Base-by-base conservation (phyloP, 768 basidiomycete species). In the Podaxis mareebaensis region DNA sequence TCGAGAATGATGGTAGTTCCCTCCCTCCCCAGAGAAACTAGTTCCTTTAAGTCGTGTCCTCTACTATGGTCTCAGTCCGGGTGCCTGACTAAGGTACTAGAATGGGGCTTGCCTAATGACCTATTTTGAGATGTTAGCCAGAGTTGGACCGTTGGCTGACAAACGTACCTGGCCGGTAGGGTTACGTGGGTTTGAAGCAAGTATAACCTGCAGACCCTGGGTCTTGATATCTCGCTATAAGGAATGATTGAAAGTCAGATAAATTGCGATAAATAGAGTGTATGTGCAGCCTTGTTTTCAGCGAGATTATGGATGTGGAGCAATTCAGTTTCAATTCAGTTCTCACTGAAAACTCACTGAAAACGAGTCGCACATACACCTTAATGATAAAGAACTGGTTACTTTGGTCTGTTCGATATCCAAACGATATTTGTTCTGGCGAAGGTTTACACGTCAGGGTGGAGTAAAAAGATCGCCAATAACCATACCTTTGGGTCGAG, bases 151-250 rank as follows among this genome's bases (percentile, higher is more conserved):
- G 33, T 36, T 5, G 17, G 22, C 12, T 17, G 39, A 46, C 26
- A 17, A 24, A 63, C 67, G 84, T 59, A 89, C 86, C 73, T 96
- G 95, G n/a, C 96, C 95, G 1, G 96, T 97, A 3, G 96, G 95
- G 72, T 97, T 98, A 59, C 95, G 87, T n/a, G 96, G 96, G 76
- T 97, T 98, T 24, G 92, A 95, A 0, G 93, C 91, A 49, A 96
- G 79, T 61, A 96, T 83, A 55, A 96, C 93, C 11, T 89, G 85
- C 20, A 96, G 79, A 13, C 94, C 93, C 75, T 95, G 93, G 1
- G 83, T 90, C 46, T 78, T 81, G 61, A 96, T 93, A 67, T 96
- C 93, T 78, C 81, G 89, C 86, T 91, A 40, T 48, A 22, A 10
- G 17, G 28, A 8, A n/a, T 33, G 38, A 36, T 66, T 28, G 54